phyloP scores from a whole-genome alignment of 192 early-diverging fungal species.

The Rhizophagus sp. region DNA sequence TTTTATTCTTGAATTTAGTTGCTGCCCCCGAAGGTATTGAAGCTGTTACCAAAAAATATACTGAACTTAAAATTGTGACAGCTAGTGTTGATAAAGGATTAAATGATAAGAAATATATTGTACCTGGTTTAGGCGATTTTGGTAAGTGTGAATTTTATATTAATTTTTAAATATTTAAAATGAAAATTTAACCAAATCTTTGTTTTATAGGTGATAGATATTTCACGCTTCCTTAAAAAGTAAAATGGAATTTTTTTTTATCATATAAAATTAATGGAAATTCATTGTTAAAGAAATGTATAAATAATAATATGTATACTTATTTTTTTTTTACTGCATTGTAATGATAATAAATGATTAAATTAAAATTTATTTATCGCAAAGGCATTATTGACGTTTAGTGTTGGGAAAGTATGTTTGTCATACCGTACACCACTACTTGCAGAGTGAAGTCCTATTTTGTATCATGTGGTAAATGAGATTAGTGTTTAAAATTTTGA shows the following conservation, averaged over 20 bases:
- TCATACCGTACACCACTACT: too few relatives aligned
- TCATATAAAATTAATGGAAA: too few relatives aligned
- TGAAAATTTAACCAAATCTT: neutral
- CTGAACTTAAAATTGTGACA: constrained; percentile 84
- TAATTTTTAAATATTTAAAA: neutral
- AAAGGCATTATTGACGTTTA: too few relatives aligned
- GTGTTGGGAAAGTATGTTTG: too few relatives aligned
- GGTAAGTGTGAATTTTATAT: constrained; percentile 40
- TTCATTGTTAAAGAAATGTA: too few relatives aligned
- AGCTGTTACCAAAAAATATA: constrained; percentile 68
- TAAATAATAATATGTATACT: too few relatives aligned
- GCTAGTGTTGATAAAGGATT: constrained; percentile 83
- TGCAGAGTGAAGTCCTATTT: too few relatives aligned
- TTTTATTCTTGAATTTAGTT: constrained; percentile 91
- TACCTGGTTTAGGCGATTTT: constrained; percentile 92
- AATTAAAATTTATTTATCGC: too few relatives aligned
- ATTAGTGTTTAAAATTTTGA: too few relatives aligned
- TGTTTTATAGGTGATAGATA: constrained; percentile 10
- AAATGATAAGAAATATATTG: constrained; percentile 82
- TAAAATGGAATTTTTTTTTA: neutral
- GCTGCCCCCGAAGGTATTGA: constrained; percentile 82
- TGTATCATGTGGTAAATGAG: too few relatives aligned
- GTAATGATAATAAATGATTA: too few relatives aligned
- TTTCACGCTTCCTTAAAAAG: constrained; percentile 11
- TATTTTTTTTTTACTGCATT: too few relatives aligned